Evolutionary conservation across 2,329 filamentous ascomycete species (phyloP).

Genomic region (Phaeophleospora eucalypticola): DNA sequence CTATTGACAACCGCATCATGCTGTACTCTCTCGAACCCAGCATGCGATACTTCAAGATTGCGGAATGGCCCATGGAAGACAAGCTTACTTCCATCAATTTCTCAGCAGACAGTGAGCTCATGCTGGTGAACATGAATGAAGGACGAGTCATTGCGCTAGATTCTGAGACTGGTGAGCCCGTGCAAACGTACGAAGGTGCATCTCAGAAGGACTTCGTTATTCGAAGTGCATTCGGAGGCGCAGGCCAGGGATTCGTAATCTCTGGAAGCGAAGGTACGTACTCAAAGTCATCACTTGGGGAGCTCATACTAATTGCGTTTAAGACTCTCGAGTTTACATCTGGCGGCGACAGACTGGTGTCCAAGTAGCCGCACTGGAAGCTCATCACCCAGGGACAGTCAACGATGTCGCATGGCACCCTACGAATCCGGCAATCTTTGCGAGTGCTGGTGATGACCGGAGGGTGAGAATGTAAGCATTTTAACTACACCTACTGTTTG

Average conservation of each 20-base stretch:
- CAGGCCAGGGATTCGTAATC: conserved; percentile 84
- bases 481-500: too few relatives aligned
- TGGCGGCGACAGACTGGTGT: conserved; percentile 84
- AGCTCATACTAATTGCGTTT: not conserved
- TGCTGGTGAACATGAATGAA: conserved; percentile 78
- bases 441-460: conserved; percentile 83
- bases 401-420: conserved; percentile 92
- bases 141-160: conserved; percentile 76
- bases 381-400: conserved; percentile 70
- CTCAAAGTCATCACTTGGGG: not conserved
- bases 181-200: conserved; percentile 72
- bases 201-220: conserved; percentile 75
- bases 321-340: conserved; percentile 70
- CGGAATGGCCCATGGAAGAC: conserved; percentile 64
- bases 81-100: conserved; percentile 76
- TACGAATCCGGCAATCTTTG: conserved; percentile 74
- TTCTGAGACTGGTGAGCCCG: conserved; percentile 64
- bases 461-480: conserved; percentile 74
- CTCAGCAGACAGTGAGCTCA: conserved; percentile 71
- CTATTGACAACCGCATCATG: conserved; percentile 65
- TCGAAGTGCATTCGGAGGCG: conserved; percentile 78
- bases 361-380: conserved; percentile 70
- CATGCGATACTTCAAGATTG: conserved; percentile 66
- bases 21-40: conserved; percentile 67
- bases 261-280: conserved; percentile 79